Evolutionary conservation across 257 asterid genomes (phyloP).

Genomic region (Nicotiana paniculata): DNA sequence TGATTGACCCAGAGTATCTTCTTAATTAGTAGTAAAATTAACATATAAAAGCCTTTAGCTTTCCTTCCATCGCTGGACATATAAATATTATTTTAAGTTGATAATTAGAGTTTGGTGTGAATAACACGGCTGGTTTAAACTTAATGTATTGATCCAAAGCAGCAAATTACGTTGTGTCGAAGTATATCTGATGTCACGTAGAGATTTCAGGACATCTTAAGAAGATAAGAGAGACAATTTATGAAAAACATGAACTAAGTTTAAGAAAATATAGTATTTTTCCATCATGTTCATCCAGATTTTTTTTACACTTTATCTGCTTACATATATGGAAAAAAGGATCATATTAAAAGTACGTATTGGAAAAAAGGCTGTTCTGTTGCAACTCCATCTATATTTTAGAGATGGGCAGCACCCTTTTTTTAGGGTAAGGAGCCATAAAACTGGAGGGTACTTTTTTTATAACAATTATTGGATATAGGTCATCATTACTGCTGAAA

Average conservation of each 20-base stretch:
- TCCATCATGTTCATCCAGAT: conserved; percentile 12
- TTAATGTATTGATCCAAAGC: neutral
- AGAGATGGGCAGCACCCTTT: neutral
- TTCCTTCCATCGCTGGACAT: neutral
- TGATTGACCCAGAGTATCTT: neutral
- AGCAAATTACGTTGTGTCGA: neutral
- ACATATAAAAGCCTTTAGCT: neutral
- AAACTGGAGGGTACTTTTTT: neutral
- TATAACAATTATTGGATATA: conserved; percentile 8
- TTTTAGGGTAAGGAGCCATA: neutral
- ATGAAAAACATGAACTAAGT: neutral
- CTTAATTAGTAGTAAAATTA: neutral
- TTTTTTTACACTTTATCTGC: neutral
- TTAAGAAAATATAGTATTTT: neutral
- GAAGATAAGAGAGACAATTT: neutral
- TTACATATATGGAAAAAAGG: neutral
- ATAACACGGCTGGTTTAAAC: neutral
- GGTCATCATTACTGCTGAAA: conserved; percentile 7
- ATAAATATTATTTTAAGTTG: neutral
- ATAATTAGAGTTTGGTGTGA: neutral
- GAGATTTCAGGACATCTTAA: neutral
- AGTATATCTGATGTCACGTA: neutral
- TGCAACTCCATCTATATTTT: neutral
- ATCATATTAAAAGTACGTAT: neutral
- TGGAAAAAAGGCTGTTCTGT: neutral